Evolutionary conservation across 2,329 filamentous ascomycete genomes (phyloP), one percentile per base, ranked within the genome.

Genomic region (Nemania abortiva): DNA sequence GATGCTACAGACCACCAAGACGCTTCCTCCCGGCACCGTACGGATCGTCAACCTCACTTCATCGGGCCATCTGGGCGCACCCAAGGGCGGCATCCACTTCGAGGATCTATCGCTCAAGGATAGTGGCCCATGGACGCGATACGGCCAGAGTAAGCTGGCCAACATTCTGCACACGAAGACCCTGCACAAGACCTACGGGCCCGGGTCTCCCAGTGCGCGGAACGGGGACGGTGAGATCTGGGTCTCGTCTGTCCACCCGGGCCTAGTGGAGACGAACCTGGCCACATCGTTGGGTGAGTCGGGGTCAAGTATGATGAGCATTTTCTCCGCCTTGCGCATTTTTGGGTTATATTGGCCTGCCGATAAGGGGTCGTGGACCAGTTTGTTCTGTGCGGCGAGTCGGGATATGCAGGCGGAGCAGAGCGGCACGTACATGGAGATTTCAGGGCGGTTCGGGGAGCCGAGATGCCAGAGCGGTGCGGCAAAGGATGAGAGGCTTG

Each of bases 101-200:
- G 11, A 63, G 1, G 73, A 77, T 65, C 49, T 24, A 7, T 67
- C 72, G 52, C 74, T 77, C 56, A 66, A 68, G 53, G 68, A 74
- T 0, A 42, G 66, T 24, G 59, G 72, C 34, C 50, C 70, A 2
- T 73, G 72, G 74, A 1, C 54, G 56, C 78, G 81, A 18, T 85
- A 85, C 73, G 82, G 81, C n/a, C 82, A 84, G 73, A 79, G 77
- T 73, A 85, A 85, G 74, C 81, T 84, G 7, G 82, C 80, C 62
- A 84, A 84, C 63, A 76, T 84, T 24, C 75, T 84, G 50, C 81
- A 84, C 72, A 72, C 79, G n/a, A 79, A 75, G 68, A 78, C 76
- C 6, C 67, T 84, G 55, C 70, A 81, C 62, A 75, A 75, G 62
- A 66, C 27, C 22, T 80, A 82, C 68, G 80, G 81, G 71, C 75